phyloP scores from a whole-genome alignment of 176 grass and related monocot genomes.

The Avena sativa region DNA sequence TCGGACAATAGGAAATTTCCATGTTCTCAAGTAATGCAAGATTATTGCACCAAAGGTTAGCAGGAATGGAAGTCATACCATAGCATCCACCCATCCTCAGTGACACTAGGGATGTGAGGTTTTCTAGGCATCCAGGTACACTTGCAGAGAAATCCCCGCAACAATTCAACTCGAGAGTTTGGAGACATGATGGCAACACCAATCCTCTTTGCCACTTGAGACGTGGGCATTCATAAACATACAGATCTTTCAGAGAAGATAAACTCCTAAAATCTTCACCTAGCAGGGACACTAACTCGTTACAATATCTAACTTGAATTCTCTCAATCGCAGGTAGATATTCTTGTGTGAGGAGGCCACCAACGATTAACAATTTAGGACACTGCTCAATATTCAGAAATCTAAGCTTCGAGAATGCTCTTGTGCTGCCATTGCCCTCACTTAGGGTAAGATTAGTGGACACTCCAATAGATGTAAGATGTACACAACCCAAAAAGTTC shows the following conservation, averaged over 20 bases:
- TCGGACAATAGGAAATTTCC: rapidly evolving
- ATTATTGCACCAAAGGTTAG: background rate
- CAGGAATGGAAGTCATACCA: background rate
- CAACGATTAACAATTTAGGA: background rate
- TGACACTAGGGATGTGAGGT: background rate
- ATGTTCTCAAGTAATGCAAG: background rate
- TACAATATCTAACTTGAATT: background rate
- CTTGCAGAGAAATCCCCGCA: constrained; percentile 18
- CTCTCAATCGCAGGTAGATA: background rate
- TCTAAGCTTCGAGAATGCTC: too few relatives aligned
- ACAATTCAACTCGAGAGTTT: rapidly evolving
- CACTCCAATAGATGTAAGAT: too few relatives aligned
- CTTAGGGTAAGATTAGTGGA: too few relatives aligned
- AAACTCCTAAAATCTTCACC: background rate
- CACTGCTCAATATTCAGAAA: too few relatives aligned
- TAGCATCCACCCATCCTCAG: rapidly evolving
- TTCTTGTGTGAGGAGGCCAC: background rate
- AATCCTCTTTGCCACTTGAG: background rate
- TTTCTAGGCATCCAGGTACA: background rate
- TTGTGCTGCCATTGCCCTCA: too few relatives aligned
- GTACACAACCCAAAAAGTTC: too few relatives aligned
- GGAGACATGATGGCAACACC: background rate
- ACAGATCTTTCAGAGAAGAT: background rate
- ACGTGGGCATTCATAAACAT: rapidly evolving
- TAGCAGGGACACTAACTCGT: background rate